phyloP scores from a whole-genome alignment of 257 asterid genomes.

The Ajuga chamaepitys region DNA sequence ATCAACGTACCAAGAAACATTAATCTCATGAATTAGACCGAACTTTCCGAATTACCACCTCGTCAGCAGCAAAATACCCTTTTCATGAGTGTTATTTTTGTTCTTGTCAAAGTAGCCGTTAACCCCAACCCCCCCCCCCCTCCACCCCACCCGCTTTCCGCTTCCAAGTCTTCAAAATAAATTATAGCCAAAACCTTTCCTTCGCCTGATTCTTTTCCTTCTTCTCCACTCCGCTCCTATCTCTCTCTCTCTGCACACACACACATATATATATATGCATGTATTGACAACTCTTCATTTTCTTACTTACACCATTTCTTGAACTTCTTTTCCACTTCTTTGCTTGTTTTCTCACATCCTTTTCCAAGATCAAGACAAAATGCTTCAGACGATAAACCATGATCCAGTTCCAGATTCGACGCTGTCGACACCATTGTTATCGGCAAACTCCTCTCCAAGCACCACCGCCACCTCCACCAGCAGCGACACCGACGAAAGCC shows the following conservation, averaged over 20 bases:
- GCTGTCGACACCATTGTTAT: slow-evolving; percentile 31
- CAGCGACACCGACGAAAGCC: slow-evolving; percentile 54
- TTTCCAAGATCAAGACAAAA: slow-evolving; percentile 6
- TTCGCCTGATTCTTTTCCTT: slow-evolving; percentile 5
- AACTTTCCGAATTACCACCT: no score
- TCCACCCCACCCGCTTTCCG: neutral
- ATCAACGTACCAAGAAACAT: no score
- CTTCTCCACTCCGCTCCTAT: neutral
- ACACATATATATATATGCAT: neutral
- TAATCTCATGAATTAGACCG: no score
- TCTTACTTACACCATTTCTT: neutral
- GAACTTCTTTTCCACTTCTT: no score
- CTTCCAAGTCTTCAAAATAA: neutral
- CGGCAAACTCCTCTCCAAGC: slow-evolving; percentile 27
- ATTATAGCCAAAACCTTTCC: slow-evolving; percentile 10
- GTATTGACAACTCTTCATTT: neutral
- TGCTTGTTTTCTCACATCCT: no score
- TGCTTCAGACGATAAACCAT: slow-evolving; percentile 23
- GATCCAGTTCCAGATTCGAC: slow-evolving; percentile 15
- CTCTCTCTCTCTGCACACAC: slow-evolving; percentile 7
- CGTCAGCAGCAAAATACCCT: neutral
- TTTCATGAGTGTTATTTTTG: slow-evolving; percentile 21
- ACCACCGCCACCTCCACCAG: slow-evolving; percentile 28
- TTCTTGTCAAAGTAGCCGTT: slow-evolving; percentile 69
- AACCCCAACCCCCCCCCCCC: slow-evolving; percentile 31